Conservation (phyloP, 225 moss, liverwort and hornwort genomes). For the Pseudoscleropodium purum region DNA sequence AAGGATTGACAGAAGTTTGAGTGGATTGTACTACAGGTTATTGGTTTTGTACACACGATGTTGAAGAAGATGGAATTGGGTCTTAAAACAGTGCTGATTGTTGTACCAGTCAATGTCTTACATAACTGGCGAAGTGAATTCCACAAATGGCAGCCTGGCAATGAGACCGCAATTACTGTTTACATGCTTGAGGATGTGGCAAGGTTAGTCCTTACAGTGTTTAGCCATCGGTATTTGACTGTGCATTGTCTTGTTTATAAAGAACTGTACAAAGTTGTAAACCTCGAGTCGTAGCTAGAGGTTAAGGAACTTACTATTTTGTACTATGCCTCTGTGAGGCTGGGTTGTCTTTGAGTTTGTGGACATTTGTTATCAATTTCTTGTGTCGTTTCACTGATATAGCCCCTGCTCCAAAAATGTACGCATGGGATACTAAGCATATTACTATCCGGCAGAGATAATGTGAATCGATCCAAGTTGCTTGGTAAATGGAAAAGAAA, state of each 20-base stretch:
- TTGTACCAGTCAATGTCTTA: slow-evolving; percentile 92
- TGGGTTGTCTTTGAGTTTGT: neutral
- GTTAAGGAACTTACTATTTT: neutral
- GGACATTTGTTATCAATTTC: neutral
- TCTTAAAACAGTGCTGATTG: slow-evolving; percentile 75
- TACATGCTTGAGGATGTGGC: slow-evolving; percentile 73
- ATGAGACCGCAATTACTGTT: slow-evolving; percentile 50
- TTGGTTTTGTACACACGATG: slow-evolving; percentile 84
- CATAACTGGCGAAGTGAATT: slow-evolving; percentile 97
- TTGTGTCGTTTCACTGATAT: neutral
- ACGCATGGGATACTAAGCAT: neutral
- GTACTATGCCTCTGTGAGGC: neutral
- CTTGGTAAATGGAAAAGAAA: slow-evolving; percentile 51
- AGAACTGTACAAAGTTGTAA: neutral
- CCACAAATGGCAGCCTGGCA: slow-evolving; percentile 69
- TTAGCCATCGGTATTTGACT: neutral
- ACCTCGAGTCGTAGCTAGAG: neutral
- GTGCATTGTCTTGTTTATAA: neutral
- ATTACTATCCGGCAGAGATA: slow-evolving; percentile 42
- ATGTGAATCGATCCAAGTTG: slow-evolving; percentile 45
- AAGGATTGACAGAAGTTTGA: neutral
- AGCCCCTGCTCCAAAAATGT: neutral
- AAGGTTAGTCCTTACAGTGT: slow-evolving; percentile 39
- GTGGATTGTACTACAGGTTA: slow-evolving; percentile 52
- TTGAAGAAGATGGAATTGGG: slow-evolving; percentile 53